phyloP scores from a whole-genome alignment of 148 eudicot species.

The Vaccinium vitisidaea region DNA sequence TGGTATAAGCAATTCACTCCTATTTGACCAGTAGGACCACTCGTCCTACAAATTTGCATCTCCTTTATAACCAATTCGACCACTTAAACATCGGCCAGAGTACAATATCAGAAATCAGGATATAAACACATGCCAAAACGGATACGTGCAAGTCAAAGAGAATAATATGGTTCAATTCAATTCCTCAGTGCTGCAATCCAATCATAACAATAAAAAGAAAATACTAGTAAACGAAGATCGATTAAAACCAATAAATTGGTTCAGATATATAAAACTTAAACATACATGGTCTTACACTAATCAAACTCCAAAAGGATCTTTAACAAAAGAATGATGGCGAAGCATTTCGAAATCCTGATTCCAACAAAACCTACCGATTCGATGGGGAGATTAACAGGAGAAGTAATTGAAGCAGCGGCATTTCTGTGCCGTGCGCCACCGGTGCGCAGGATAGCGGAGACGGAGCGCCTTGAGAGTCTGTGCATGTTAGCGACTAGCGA shows the following conservation, averaged over 20 bases:
- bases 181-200: neutral
- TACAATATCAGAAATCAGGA: neutral
- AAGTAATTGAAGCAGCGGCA: conserved; percentile 38
- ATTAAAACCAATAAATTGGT: neutral
- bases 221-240: neutral
- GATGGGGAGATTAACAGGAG: conserved; percentile 17
- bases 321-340: neutral
- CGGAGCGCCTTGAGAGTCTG: conserved; percentile 58
- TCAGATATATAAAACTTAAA: neutral
- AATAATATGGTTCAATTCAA: neutral
- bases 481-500: conserved; percentile 37
- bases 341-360: neutral
- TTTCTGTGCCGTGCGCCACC: conserved; percentile 41
- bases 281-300: neutral
- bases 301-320: neutral
- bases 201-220: neutral
- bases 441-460: conserved; percentile 48
- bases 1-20: neutral
- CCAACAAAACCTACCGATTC: conserved; percentile 29
- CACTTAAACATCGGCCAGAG: neutral
- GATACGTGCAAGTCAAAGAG: neutral
- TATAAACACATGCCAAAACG: neutral
- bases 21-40: neutral
- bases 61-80: neutral
- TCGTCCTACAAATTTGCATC: neutral